A percentile compares a stretch with the other conserved stretches of the same genome.
These are phyloP conservation scores for Telopea speciosissima DNA, from an alignment of 177 flowering plant species.

Conservation along the genomic window DNA sequence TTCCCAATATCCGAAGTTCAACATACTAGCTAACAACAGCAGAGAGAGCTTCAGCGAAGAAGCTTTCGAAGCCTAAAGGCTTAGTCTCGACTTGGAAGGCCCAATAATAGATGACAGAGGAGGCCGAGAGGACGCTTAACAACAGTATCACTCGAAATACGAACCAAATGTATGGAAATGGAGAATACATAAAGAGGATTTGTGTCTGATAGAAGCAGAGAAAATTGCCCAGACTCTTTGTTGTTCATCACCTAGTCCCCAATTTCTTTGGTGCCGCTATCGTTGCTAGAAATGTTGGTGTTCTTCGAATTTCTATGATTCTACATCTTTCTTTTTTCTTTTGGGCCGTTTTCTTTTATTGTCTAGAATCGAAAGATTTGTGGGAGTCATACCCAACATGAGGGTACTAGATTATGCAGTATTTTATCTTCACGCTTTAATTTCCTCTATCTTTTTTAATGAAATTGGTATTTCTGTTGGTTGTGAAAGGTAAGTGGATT, in stretches of 20 bases:
- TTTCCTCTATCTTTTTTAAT: neutral
- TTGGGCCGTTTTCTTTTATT: too few species aligned
- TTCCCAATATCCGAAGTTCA: conserved; percentile 4
- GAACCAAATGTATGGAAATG: conserved; percentile 93
- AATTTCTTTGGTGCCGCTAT: conserved; percentile 67
- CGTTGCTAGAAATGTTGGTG: conserved; percentile 57
- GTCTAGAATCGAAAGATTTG: too few species aligned
- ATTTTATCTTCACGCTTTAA: too few species aligned
- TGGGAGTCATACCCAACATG: too few species aligned
- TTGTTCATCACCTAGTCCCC: conserved; percentile 87
- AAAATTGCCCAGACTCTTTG: conserved; percentile 76
- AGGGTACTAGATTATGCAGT: too few species aligned
- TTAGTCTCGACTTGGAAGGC: conserved; percentile 50
- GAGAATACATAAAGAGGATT: conserved; percentile 69
- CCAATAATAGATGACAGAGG: conserved; percentile 56
- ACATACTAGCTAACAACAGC: conserved; percentile 21
- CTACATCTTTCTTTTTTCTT: too few species aligned
- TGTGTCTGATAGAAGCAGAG: conserved; percentile 75
- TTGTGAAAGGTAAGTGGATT: conserved; percentile 51
- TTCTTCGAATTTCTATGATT: too few species aligned
- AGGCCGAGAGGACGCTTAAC: conserved; percentile 31
- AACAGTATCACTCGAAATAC: conserved; percentile 9
- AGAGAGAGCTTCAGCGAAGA: conserved; percentile 40
- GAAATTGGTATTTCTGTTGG: conserved; percentile 1
- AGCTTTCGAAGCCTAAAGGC: conserved; percentile 59